Conservation (phyloP, 139 green algal species). For the Nannochloris sp. region DNA sequence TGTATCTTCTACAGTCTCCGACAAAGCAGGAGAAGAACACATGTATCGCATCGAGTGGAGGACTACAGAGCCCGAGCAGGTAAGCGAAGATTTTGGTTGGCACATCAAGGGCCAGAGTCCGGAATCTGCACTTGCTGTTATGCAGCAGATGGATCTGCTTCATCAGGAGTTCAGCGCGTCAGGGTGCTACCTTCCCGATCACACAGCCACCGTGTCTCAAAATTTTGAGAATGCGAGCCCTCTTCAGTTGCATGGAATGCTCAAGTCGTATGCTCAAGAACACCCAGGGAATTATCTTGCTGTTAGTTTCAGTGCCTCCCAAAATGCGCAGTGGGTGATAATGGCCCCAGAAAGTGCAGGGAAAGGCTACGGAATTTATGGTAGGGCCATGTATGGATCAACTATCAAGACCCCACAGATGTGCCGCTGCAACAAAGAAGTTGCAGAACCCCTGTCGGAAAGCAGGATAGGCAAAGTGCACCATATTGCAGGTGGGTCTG, state of each 20-base stretch:
- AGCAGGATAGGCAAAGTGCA: not conserved
- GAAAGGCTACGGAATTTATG: slow-evolving; percentile 11
- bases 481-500: slow-evolving; percentile 21
- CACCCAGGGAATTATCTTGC: not conserved
- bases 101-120: too few species aligned
- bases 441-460: not conserved
- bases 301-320: not conserved
- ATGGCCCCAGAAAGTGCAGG: not conserved
- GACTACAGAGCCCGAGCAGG: too few species aligned
- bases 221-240: not conserved
- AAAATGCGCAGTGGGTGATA: not conserved
- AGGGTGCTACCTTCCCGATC: too few species aligned
- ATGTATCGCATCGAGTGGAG: too few species aligned
- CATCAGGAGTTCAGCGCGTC: too few species aligned
- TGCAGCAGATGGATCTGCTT: too few species aligned
- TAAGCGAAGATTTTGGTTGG: too few species aligned
- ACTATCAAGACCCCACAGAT: slow-evolving; percentile 8
- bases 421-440: not conserved
- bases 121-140: too few species aligned
- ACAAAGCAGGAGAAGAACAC: too few species aligned
- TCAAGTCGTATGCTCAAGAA: slow-evolving; percentile 27
- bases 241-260: slow-evolving; percentile 16
- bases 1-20: too few species aligned
- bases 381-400: not conserved
- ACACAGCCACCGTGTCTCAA: too few species aligned